Evolutionary conservation across 2,329 filamentous ascomycete species (phyloP), one percentile per base, ranked within the genome.

Genomic region (Huntiella decipiens): DNA sequence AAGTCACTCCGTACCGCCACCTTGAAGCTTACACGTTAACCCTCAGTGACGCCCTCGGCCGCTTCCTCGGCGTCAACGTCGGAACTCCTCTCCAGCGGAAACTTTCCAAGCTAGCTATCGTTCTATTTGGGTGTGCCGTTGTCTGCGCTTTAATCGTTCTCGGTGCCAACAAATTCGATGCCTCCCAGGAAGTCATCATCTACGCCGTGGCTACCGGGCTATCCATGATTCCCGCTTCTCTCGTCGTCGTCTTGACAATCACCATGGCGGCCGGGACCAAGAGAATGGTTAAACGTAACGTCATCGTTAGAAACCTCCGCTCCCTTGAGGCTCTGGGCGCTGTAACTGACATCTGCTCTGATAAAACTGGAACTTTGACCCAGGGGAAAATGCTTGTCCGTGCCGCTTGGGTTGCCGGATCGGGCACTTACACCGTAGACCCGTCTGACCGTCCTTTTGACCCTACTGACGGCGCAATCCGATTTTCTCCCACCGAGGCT

Each of bases 11-110:
- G 49, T 63, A 68, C 40, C 68, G 69, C 53, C 71, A 74, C 51
- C 51, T 64, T 13, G 58, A 66, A 51, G 65, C 64, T 32, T 65
- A 59, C 37, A 60, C 60, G 6, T 52, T 67, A 59, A 78, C 73
- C 3, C 57, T 67, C 37, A 67, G 64, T 10, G 73, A 79, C 56
- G 70, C 69, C 4, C 59, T 78, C 48, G 74, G 73, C 4, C 65
- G 68, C 34, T 79, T 83, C 55, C 64, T 82, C 6, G 78, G 79
- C 44, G 68, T 82, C 49, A 78, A 73, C 46, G 70, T 79, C 10
- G 79, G 79, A 40, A 82, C 79, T 8, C 79, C 79, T 3, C 65
- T 83, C 13, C 77, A 82, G 57, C 69, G 71, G 53, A 81, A 79
- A 55, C 64, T 83, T 12, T 79, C 77, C 41, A 73, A 73, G 56